Evolutionary conservation across 768 basidiomycete genomes (phyloP).

Genomic region (Rhizopogon vesiculosus): DNA sequence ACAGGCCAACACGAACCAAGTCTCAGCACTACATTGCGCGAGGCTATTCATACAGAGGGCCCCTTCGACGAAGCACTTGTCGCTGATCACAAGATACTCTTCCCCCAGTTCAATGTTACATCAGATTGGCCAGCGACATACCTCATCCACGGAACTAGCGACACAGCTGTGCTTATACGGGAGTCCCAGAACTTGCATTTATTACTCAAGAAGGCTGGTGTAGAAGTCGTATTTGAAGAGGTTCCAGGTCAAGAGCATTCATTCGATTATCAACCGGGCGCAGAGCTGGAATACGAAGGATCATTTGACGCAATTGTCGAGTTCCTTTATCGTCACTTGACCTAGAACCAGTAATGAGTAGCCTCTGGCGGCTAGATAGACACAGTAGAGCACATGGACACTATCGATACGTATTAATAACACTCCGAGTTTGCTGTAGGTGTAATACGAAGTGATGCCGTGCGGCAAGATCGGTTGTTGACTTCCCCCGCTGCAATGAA

Average conservation of each 20-base stretch:
- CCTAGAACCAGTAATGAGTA: neutral
- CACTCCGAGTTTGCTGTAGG: too few species aligned
- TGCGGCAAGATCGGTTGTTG: too few species aligned
- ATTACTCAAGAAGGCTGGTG: constrained; percentile 32
- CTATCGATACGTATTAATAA: too few species aligned
- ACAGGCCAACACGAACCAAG: constrained; percentile 41
- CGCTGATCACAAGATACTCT: constrained; percentile 28
- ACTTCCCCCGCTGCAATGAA: too few species aligned
- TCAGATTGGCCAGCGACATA: constrained; percentile 41
- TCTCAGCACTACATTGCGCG: constrained; percentile 40
- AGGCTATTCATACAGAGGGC: constrained; percentile 10
- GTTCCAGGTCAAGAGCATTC: constrained; percentile 47
- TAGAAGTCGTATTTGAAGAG: constrained; percentile 30
- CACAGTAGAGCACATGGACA: too few species aligned
- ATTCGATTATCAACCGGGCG: constrained; percentile 46
- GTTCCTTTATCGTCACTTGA: constrained; percentile 30
- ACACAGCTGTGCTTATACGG: constrained; percentile 38
- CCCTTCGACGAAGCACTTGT: constrained; percentile 12
- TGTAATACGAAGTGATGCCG: too few species aligned
- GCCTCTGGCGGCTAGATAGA: neutral
- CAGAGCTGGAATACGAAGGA: constrained; percentile 27
- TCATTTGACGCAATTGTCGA: constrained; percentile 32
- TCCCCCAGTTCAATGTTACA: constrained; percentile 41
- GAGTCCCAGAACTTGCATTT: constrained; percentile 36
- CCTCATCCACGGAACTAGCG: constrained; percentile 43